Evolutionary conservation across 2,329 filamentous ascomycete species (phyloP).

Genomic region (Talaromyces amestolkiae): DNA sequence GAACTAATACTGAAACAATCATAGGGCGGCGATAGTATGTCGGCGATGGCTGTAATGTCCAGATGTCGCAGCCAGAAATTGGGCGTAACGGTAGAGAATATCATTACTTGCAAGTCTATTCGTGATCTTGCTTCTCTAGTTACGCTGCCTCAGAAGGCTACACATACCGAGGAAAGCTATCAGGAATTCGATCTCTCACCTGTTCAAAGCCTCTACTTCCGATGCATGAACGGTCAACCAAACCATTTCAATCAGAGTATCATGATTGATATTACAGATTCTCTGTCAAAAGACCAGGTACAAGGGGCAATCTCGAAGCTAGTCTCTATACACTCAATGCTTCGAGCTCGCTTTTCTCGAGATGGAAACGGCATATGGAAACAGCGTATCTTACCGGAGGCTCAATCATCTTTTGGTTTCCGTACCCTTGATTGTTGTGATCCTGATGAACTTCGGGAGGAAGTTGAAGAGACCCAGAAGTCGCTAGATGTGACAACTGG

Average conservation of each 20-base stretch:
- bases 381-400: slow-evolving; percentile 17
- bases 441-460: slow-evolving; percentile 9
- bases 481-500: slow-evolving; percentile 17
- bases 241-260: slow-evolving; percentile 27
- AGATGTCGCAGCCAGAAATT: slow-evolving; percentile 20
- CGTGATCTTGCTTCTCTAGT: slow-evolving; percentile 20
- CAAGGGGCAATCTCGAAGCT: slow-evolving; percentile 19
- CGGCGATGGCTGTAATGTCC: slow-evolving; percentile 22
- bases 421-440: slow-evolving; percentile 10
- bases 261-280: slow-evolving; percentile 13
- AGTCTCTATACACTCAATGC: slow-evolving; percentile 24
- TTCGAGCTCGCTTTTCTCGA: slow-evolving; percentile 25
- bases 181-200: slow-evolving; percentile 26
- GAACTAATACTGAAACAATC: neutral
- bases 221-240: slow-evolving; percentile 20
- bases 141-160: slow-evolving; percentile 13
- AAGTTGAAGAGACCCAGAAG: slow-evolving; percentile 16
- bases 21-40: slow-evolving; percentile 22
- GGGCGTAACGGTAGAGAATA: slow-evolving; percentile 20
- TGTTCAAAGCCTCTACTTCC: slow-evolving; percentile 26
- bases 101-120: slow-evolving; percentile 21
- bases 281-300: slow-evolving; percentile 8
- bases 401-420: slow-evolving; percentile 12
- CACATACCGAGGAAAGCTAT: slow-evolving; percentile 13
- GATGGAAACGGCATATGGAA: slow-evolving; percentile 22